These are phyloP conservation scores for Saturnispora saitoi DNA, from an alignment of 805 yeast genomes.

Conservation along the genomic window DNA sequence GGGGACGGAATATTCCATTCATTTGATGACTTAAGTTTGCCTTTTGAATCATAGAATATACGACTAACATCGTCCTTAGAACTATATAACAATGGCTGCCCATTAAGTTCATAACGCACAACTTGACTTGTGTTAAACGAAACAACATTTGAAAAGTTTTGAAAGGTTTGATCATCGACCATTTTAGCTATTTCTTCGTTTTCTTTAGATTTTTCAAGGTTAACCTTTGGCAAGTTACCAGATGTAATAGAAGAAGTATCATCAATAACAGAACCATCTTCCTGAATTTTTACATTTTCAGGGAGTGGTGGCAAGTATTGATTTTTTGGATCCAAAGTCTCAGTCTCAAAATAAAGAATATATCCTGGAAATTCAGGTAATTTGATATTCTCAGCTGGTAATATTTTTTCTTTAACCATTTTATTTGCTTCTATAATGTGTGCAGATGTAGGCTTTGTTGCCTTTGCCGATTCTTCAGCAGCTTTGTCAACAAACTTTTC, in stretches of 20 bases:
- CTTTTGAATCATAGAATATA: conserved; percentile 28
- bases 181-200: conserved; percentile 42
- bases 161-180: conserved; percentile 71
- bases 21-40: conserved; percentile 16
- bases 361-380: conserved; percentile 55
- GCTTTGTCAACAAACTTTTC: not conserved
- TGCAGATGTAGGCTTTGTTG: conserved; percentile 5
- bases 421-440: not conserved
- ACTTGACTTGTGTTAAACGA: conserved; percentile 83
- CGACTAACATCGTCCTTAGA: conserved; percentile 47
- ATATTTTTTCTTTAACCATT: not conserved
- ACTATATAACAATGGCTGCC: conserved; percentile 68
- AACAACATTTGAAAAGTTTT: conserved; percentile 64
- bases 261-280: conserved; percentile 11
- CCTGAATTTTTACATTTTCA: conserved; percentile 23
- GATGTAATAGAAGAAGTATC: conserved; percentile 9
- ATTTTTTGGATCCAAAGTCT: conserved; percentile 45
- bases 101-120: conserved; percentile 73
- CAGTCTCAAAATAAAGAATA: conserved; percentile 65
- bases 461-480: not conserved
- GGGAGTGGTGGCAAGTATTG: conserved; percentile 38
- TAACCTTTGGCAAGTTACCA: conserved; percentile 16
- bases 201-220: conserved; percentile 21
- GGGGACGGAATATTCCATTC: conserved; percentile 44
- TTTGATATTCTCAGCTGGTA: conserved; percentile 11